These are phyloP conservation scores for Echria macrotheca DNA, from an alignment of 495 filamentous ascomycete genomes.

Conservation along the genomic window DNA sequence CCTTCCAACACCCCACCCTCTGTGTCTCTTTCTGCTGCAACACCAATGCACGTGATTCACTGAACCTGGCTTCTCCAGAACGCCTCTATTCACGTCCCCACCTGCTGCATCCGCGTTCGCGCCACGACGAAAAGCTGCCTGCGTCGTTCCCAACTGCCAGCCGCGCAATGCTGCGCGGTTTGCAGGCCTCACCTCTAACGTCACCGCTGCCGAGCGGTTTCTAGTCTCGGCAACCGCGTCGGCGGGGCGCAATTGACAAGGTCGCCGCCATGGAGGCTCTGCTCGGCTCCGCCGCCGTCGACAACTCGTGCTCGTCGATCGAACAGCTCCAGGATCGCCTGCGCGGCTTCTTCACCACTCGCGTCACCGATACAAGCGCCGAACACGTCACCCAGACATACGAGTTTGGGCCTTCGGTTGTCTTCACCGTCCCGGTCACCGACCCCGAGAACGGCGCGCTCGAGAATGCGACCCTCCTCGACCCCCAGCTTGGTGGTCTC, in stretches of 20 bases:
- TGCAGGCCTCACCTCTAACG: no score
- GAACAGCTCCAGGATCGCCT: constrained; percentile 36
- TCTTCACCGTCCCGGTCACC: constrained; percentile 30
- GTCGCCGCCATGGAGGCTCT: constrained; percentile 38
- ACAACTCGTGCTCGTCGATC: constrained; percentile 32
- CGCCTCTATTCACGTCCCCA: constrained; percentile 7
- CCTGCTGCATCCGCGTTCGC: background rate
- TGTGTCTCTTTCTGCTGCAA: no score
- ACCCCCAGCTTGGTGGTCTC: constrained; percentile 24
- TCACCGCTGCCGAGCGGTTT: background rate
- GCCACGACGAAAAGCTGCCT: background rate
- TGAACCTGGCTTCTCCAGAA: no score
- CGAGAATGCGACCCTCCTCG: constrained; percentile 23
- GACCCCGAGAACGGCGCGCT: constrained; percentile 27
- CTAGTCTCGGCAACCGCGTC: background rate
- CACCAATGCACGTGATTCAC: constrained; percentile 3
- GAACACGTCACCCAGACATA: constrained; percentile 36
- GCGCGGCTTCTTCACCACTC: constrained; percentile 27
- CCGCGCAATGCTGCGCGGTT: no score
- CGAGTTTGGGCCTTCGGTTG: constrained; percentile 30
- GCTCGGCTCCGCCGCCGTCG: constrained; percentile 21
- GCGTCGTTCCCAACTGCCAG: no score
- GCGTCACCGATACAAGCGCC: constrained; percentile 34
- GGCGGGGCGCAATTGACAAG: no score
- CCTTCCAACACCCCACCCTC: no score